phyloP scores from a whole-genome alignment of 495 filamentous ascomycete genomes.

The Annulohypoxylon nitens region DNA sequence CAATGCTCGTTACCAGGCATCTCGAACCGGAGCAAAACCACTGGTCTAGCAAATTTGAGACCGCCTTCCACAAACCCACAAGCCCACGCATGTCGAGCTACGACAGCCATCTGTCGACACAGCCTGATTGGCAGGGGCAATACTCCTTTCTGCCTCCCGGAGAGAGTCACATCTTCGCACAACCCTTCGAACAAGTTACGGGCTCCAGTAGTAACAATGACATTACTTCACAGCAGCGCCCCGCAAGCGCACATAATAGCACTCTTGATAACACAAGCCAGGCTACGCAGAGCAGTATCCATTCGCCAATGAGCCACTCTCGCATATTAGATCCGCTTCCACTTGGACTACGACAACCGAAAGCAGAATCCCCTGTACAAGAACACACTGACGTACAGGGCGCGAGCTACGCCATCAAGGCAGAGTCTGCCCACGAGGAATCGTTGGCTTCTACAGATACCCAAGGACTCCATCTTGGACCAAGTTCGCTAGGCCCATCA shows the following conservation, averaged over 20 bases:
- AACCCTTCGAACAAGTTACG: slow-evolving; percentile 63
- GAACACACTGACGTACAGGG: slow-evolving; percentile 57
- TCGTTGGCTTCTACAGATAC: slow-evolving; percentile 58
- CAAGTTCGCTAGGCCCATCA: slow-evolving; percentile 57
- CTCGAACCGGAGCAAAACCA: slow-evolving; percentile 68
- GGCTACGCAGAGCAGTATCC: slow-evolving; percentile 48
- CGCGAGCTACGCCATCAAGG: slow-evolving; percentile 57
- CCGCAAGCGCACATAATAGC: slow-evolving; percentile 55
- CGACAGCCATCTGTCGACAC: slow-evolving; percentile 64
- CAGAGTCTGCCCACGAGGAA: slow-evolving; percentile 59
- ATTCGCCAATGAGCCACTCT: slow-evolving; percentile 56
- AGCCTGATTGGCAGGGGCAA: slow-evolving; percentile 71
- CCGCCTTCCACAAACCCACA: slow-evolving; percentile 63
- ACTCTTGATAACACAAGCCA: slow-evolving; percentile 52
- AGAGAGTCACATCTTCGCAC: slow-evolving; percentile 63
- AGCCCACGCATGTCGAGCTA: slow-evolving; percentile 72
- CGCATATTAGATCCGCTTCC: slow-evolving; percentile 59
- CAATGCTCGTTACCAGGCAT: slow-evolving; percentile 73
- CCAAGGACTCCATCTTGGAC: slow-evolving; percentile 56
- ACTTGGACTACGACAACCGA: slow-evolving; percentile 60
- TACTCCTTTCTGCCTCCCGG: slow-evolving; percentile 68
- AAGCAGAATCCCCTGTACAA: slow-evolving; percentile 50
- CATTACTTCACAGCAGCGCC: slow-evolving; percentile 58
- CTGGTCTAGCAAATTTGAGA: slow-evolving; percentile 71
- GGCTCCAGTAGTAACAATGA: slow-evolving; percentile 57